Percentiles rank a stretch among this genome's conserved stretches.
These are phyloP conservation scores for Hirsutella minnesotensis DNA, from an alignment of 2,329 filamentous ascomycete genomes.

Conservation along the genomic window DNA sequence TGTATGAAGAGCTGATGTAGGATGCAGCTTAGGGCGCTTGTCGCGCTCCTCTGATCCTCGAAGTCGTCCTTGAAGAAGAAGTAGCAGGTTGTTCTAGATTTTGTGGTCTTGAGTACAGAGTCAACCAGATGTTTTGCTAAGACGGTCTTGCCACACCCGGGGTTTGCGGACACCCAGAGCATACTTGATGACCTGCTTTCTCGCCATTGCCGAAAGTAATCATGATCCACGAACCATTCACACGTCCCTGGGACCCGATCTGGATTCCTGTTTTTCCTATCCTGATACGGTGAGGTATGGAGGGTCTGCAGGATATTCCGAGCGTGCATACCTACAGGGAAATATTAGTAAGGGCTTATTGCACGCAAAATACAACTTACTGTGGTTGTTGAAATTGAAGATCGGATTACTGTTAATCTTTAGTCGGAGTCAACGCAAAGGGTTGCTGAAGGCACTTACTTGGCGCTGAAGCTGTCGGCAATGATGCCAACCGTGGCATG, in stretches of 20 bases:
- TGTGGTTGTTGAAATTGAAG: too few species aligned
- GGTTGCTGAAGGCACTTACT: too few species aligned
- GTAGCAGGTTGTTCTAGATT: constrained; percentile 18
- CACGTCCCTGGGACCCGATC: neutral
- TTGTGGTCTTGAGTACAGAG: constrained; percentile 9
- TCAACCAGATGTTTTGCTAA: constrained; percentile 24
- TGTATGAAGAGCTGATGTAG: constrained; percentile 24
- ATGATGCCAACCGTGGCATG: too few species aligned
- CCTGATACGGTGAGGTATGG: neutral
- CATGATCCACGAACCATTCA: neutral
- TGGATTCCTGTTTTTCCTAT: neutral
- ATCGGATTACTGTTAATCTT: too few species aligned
- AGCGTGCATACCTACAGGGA: neutral
- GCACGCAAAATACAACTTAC: too few species aligned
- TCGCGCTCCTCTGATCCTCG: constrained; percentile 18
- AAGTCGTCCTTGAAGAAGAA: constrained; percentile 35
- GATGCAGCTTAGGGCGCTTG: constrained; percentile 20
- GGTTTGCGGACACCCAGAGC: constrained; percentile 24
- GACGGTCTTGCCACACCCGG: constrained; percentile 32
- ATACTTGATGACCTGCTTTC: neutral
- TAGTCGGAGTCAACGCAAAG: too few species aligned
- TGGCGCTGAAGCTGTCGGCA: too few species aligned
- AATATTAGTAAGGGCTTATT: too few species aligned
- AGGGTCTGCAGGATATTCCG: neutral
- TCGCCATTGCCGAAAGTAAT: neutral